Evolutionary conservation across 768 basidiomycete genomes (phyloP).

Genomic region (Suillus variegatus): DNA sequence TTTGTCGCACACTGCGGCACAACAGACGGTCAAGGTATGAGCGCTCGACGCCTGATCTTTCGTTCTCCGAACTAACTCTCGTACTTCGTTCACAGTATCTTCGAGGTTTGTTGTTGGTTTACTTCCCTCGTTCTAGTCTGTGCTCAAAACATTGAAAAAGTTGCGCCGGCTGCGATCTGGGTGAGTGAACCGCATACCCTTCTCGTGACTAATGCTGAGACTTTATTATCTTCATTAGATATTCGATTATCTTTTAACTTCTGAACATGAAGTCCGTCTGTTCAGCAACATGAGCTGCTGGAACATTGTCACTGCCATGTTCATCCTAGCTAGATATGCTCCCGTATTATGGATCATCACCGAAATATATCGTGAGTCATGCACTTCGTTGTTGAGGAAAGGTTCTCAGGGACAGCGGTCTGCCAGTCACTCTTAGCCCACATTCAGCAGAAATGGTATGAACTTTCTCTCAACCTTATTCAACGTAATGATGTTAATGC

Average conservation of each 20-base stretch:
- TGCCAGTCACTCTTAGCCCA: neutral
- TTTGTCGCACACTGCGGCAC: constrained; percentile 4
- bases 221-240: neutral
- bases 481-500: neutral
- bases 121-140: too few species aligned
- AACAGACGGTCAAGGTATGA: constrained; percentile 12
- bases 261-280: constrained; percentile 14
- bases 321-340: constrained; percentile 14
- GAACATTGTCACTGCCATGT: constrained; percentile 7
- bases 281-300: constrained; percentile 1
- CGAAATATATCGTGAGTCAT: constrained; percentile 11
- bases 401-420: neutral
- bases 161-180: constrained; percentile 13
- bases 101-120: constrained; percentile 8
- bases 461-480: neutral
- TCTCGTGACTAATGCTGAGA: neutral
- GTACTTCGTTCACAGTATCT: constrained; percentile 6
- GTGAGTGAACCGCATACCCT: neutral
- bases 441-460: neutral
- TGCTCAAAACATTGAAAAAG: neutral
- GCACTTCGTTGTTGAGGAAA: neutral
- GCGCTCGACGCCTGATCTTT: neutral
- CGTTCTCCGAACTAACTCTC: neutral
- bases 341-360: constrained; percentile 9
- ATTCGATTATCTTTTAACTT: constrained; percentile 13